Percentiles rank a stretch among this genome's conserved stretches.
phyloP scores from a whole-genome alignment of 2,329 filamentous ascomycete genomes.

The Hypomyces perniciosus region DNA sequence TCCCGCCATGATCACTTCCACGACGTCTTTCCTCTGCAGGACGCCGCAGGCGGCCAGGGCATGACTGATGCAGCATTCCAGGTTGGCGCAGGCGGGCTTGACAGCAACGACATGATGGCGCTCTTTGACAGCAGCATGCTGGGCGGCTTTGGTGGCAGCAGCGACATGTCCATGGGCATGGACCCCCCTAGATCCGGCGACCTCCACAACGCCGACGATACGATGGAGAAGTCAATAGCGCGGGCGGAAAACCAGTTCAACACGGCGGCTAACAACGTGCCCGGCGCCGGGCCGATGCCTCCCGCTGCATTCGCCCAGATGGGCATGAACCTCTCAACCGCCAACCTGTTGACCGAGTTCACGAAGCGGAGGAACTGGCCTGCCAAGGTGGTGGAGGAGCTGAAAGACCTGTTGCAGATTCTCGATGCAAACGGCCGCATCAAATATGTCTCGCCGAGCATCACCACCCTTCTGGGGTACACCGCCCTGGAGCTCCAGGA shows the following conservation, averaged over 20 bases:
- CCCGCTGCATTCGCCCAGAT: constrained; percentile 31
- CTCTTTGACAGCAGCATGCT: constrained; percentile 11
- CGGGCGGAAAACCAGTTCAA: constrained; percentile 30
- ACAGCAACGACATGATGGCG: constrained; percentile 6
- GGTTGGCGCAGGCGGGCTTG: background rate
- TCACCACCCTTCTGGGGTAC: constrained; percentile 70
- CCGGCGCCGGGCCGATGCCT: constrained; percentile 38
- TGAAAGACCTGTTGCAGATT: constrained; percentile 84
- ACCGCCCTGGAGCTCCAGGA: constrained; percentile 64
- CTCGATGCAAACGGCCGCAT: constrained; percentile 79
- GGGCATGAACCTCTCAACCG: constrained; percentile 30
- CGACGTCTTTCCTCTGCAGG: constrained; percentile 23
- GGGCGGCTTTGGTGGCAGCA: constrained; percentile 18
- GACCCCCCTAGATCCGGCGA: constrained; percentile 20
- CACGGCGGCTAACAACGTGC: constrained; percentile 31
- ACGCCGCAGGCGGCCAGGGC: constrained; percentile 23
- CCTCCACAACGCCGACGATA: constrained; percentile 14
- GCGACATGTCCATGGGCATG: constrained; percentile 38
- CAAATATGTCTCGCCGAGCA: constrained; percentile 78
- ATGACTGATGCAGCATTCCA: constrained; percentile 13
- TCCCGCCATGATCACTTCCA: constrained; percentile 30
- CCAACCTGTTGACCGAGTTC: constrained; percentile 47
- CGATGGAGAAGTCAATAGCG: constrained; percentile 21
- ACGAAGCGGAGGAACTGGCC: constrained; percentile 70
- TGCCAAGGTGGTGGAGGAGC: constrained; percentile 79